Percentiles rank a stretch among this genome's conserved stretches.
These are phyloP conservation scores for Exophiala viscosa DNA, from an alignment of 2,329 filamentous ascomycete genomes.

Conservation along the genomic window DNA sequence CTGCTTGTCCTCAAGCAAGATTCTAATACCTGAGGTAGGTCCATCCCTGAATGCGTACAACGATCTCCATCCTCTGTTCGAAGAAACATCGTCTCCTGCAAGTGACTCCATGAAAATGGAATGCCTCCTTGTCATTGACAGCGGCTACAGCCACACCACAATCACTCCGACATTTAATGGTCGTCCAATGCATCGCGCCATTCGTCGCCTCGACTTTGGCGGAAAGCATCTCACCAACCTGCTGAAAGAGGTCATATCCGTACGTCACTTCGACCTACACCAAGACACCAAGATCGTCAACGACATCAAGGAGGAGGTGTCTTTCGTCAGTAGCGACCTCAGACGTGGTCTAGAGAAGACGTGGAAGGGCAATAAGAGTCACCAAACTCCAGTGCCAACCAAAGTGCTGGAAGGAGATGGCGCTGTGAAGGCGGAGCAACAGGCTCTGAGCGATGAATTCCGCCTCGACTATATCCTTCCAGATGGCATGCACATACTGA, in stretches of 20 bases:
- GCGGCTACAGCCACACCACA: conserved; percentile 88
- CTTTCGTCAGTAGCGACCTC: conserved; percentile 79
- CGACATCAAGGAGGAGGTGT: conserved; percentile 88
- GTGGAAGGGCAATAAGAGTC: conserved; percentile 69
- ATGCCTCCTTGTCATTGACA: conserved; percentile 82
- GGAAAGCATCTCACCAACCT: conserved; percentile 93
- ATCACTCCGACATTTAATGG: conserved; percentile 82
- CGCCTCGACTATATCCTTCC: conserved; percentile 90
- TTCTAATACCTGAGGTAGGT: conserved; percentile 44
- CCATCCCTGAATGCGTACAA: conserved; percentile 78
- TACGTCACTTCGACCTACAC: conserved; percentile 91
- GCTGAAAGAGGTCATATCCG: conserved; percentile 80
- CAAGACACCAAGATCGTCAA: conserved; percentile 92
- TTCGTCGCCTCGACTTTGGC: conserved; percentile 82
- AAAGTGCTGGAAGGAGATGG: conserved; percentile 46
- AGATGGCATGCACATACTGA: conserved; percentile 62
- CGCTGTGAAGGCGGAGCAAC: conserved; percentile 38
- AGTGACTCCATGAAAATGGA: conserved; percentile 60
- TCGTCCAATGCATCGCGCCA: conserved; percentile 71
- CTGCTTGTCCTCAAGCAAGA: background rate
- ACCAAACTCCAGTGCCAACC: background rate
- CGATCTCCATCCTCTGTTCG: conserved; percentile 67
- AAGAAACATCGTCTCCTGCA: conserved; percentile 47
- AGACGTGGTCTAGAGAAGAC: conserved; percentile 70
- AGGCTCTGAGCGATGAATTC: conserved; percentile 45